Conservation (phyloP, 2,329 filamentous ascomycete species). For the Neonectria ditissima region DNA sequence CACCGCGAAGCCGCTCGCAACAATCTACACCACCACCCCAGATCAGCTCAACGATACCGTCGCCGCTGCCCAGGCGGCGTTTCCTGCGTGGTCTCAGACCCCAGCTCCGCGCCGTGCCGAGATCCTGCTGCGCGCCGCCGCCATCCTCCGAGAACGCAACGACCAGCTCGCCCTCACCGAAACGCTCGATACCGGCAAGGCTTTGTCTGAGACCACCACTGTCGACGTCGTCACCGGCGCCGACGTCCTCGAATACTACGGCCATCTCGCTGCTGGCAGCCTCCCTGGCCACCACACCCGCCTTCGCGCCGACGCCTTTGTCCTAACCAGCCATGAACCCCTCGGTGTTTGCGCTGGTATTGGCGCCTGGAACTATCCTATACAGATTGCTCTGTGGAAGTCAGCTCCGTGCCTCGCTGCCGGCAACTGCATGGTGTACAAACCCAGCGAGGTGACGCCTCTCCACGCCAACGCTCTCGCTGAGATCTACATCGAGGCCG, state of each 20-base stretch:
- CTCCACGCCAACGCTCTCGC: conserved; percentile 83
- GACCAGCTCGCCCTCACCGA: conserved; percentile 83
- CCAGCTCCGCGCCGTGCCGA: conserved; percentile 80
- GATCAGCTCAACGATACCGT: conserved; percentile 79
- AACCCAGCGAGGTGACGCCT: conserved; percentile 88
- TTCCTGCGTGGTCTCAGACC: conserved; percentile 80
- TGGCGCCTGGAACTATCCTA: conserved; percentile 92
- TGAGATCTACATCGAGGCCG: conserved; percentile 81
- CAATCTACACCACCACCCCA: conserved; percentile 76
- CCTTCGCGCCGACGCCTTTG: conserved; percentile 80
- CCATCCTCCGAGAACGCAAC: conserved; percentile 79
- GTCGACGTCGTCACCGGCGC: conserved; percentile 87
- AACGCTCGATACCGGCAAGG: conserved; percentile 88
- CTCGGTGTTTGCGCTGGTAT: conserved; percentile 88
- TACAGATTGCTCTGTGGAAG: conserved; percentile 92
- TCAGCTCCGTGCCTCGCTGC: conserved; percentile 86
- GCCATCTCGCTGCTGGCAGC: conserved; percentile 81
- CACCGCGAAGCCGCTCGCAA: conserved; percentile 74
- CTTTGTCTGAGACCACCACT: conserved; percentile 84
- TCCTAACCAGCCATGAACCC: conserved; percentile 85
- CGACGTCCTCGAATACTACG: conserved; percentile 89
- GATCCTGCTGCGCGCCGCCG: conserved; percentile 81
- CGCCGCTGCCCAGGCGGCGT: conserved; percentile 76
- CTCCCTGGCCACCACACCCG: conserved; percentile 84
- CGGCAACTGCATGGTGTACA: conserved; percentile 92